Conservation (phyloP, 345 rosid genomes). For the Psidium guajava region DNA sequence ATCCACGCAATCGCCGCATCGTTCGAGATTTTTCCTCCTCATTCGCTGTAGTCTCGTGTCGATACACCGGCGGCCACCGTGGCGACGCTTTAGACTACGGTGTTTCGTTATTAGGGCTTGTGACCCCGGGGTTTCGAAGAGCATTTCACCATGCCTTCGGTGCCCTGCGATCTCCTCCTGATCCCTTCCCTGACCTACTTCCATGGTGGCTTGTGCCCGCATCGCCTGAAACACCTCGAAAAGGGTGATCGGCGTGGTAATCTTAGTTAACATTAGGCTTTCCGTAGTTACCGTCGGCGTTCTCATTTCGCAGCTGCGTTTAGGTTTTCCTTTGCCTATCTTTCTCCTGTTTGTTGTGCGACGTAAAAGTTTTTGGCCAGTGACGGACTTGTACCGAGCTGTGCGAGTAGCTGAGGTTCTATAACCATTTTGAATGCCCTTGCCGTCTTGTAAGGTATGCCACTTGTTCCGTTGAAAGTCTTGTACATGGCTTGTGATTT, state of each 20-base stretch:
- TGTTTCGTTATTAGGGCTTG: not conserved
- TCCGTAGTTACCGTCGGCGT: not conserved
- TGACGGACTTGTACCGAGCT: not conserved
- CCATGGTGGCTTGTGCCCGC: conserved; percentile 49
- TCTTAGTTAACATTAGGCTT: conserved; percentile 61
- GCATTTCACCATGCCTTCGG: conserved; percentile 79
- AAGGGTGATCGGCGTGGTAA: conserved; percentile 96
- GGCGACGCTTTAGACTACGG: not conserved
- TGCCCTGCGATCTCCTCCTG: conserved; percentile 32
- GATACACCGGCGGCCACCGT: not conserved
- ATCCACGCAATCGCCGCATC: not conserved
- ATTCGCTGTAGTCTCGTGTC: not conserved
- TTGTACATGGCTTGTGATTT: not conserved
- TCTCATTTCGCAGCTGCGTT: not conserved
- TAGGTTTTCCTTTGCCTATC: not conserved
- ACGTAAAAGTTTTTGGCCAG: not conserved
- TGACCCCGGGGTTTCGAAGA: conserved; percentile 50
- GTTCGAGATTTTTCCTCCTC: not conserved
- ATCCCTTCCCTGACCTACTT: conserved; percentile 38
- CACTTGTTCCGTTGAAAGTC: not conserved
- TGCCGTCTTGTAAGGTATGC: not conserved
- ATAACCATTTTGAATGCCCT: not conserved
- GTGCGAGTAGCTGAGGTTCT: not conserved
- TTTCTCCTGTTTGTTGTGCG: not conserved
- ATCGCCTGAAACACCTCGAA: conserved; percentile 79